Evolutionary conservation across 2,329 filamentous ascomycete species (phyloP), one percentile per base, ranked within the genome.

Genomic region (Fusarium sacchari): DNA sequence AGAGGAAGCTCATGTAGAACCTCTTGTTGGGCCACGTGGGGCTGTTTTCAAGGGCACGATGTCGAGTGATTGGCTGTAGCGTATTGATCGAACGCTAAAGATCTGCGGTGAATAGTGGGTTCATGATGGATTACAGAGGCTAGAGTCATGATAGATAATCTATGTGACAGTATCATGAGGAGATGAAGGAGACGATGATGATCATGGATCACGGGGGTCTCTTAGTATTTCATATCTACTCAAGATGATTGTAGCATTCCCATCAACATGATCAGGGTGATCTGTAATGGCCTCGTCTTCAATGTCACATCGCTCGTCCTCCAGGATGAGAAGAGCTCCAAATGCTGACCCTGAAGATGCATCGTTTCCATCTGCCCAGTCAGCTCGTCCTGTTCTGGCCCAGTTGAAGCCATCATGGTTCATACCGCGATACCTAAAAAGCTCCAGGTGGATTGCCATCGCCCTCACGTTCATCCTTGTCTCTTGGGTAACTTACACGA

Each of bases 1-100:
- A 24, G 39, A 53, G 36, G 52, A 69, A 64, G 61, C 61, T 46
- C 37, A 26, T 43, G 65, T 57, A 11, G 60, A 57, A 20, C 67
- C 59, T 59, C 36, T 34, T 26, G 37, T 39, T 42, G 37, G 57
- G 30, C 60, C 76, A 78, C 76, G 76, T 78, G 76, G 72, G 57
- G 58, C 47, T 22, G 20, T 40, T n/a, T 34, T 40, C 66, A 60
- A 28, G 26, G 42, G 34, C 47, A 77, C 74, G 76, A 65, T 78
- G 74, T 20, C 46, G 53, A 69, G 61, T 69, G 76, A 77, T 78
- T 77, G 76, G 76, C 47, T 47, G 40, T 42, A 61, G 63, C 63
- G 63, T 67, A 67, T 67, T 24, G 30, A 53, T 57, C 32, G 53
- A 14, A 9, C 32, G 26, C 56, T 67, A 67, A 42, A 50, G 63